A percentile compares a stretch with the other conserved stretches of the same genome.
Evolutionary conservation across 805 yeast species (phyloP).

Genomic region (Metschnikowia bowlesiae): DNA sequence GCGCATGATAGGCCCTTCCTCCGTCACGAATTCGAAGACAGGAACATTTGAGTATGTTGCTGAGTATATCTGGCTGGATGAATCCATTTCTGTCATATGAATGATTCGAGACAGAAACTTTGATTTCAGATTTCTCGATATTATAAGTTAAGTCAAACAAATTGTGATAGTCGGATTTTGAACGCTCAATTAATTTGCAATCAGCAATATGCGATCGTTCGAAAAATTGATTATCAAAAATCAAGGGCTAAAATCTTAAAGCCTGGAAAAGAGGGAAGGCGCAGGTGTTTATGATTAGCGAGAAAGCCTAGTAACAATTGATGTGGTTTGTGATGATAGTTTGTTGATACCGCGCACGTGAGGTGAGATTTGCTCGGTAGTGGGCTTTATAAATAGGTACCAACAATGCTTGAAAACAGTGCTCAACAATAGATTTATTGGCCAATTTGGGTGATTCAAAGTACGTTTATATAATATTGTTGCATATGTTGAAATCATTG

Average conservation of each 20-base stretch:
- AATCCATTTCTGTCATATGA: neutral
- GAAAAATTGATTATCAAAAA: neutral
- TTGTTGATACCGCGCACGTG: constrained; percentile 6
- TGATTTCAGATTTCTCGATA: neutral
- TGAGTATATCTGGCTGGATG: constrained; percentile 46
- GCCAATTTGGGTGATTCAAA: neutral
- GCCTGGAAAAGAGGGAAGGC: neutral
- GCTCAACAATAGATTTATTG: neutral
- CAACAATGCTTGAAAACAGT: neutral
- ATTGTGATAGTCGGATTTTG: neutral
- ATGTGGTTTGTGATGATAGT: neutral
- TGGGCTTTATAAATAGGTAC: neutral
- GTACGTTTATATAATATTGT: neutral
- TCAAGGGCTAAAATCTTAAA: too few species aligned
- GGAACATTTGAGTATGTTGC: constrained; percentile 78
- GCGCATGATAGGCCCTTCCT: constrained; percentile 69
- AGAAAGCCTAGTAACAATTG: neutral
- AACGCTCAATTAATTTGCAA: neutral
- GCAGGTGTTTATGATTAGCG: neutral
- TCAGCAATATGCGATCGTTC: neutral
- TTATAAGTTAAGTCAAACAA: neutral
- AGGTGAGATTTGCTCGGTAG: neutral
- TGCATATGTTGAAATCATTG: neutral
- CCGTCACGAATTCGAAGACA: constrained; percentile 57
- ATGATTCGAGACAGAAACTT: neutral